A percentile compares a stretch with the other conserved stretches of the same genome.
Evolutionary conservation across 192 early-diverging fungal species (phyloP).

Genomic region (Rhizophagus clarus): DNA sequence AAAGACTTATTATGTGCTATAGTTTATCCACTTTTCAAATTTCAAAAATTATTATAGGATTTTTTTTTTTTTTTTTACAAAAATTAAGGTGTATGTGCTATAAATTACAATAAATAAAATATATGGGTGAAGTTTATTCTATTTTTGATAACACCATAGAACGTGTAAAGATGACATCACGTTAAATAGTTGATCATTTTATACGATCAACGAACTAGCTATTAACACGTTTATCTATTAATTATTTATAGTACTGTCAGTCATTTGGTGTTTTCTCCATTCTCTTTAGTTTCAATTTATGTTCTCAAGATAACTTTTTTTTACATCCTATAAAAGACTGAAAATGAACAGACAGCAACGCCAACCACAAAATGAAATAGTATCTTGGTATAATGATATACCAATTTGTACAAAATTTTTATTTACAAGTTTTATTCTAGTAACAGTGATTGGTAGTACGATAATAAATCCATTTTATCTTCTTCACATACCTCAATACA

Average conservation of each 20-base stretch:
- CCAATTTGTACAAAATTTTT: slow-evolving; percentile 22
- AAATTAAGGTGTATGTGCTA: too few relatives aligned
- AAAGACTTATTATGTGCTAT: too few relatives aligned
- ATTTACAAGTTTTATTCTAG: background rate
- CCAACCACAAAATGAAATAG: slow-evolving; percentile 9
- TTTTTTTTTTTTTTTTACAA: too few relatives aligned
- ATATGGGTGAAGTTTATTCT: too few relatives aligned
- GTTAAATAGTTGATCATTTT: too few relatives aligned
- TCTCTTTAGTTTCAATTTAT: too few relatives aligned
- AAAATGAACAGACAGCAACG: background rate
- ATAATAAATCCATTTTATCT: background rate
- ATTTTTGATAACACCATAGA: too few relatives aligned
- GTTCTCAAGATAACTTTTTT: background rate
- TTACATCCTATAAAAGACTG: background rate
- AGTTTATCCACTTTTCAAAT: too few relatives aligned
- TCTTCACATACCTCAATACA: background rate
- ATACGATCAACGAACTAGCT: background rate
- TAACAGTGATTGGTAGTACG: background rate
- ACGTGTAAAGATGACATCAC: background rate
- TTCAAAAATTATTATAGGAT: too few relatives aligned
- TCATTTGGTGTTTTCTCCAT: too few relatives aligned
- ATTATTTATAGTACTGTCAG: too few relatives aligned
- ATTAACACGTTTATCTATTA: background rate
- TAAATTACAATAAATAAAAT: too few relatives aligned
- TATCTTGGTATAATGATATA: background rate